Evolutionary conservation across 352 stramenopile genomes (phyloP).

Genomic region (Pythium sukuiense): DNA sequence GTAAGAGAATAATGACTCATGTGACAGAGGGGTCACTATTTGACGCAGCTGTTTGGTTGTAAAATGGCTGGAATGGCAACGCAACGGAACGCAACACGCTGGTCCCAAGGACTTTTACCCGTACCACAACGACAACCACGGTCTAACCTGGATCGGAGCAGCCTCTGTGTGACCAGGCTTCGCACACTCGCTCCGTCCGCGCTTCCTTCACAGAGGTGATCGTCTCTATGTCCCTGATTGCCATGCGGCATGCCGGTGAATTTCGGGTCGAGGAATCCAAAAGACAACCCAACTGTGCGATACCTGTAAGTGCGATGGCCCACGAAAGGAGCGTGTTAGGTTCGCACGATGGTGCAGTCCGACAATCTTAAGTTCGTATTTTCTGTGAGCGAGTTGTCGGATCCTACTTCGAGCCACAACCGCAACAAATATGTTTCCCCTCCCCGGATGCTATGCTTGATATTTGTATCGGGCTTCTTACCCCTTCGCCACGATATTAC

Average conservation of each 20-base stretch:
- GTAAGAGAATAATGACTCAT: neutral
- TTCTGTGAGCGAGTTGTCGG: slow-evolving; percentile 14
- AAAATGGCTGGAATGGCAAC: slow-evolving; percentile 16
- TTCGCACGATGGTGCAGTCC: slow-evolving; percentile 13
- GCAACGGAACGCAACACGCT: slow-evolving; percentile 28
- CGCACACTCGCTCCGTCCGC: too few relatives aligned
- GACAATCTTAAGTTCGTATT: slow-evolving; percentile 15
- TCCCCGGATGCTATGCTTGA: slow-evolving; percentile 10
- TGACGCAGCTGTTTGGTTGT: slow-evolving; percentile 1
- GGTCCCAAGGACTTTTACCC: neutral
- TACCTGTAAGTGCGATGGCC: too few relatives aligned
- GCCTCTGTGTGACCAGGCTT: too few relatives aligned
- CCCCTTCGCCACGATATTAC: slow-evolving; percentile 21
- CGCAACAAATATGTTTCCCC: slow-evolving; percentile 28
- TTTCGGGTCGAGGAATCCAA: too few relatives aligned
- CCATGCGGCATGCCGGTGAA: too few relatives aligned
- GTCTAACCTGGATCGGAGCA: neutral
- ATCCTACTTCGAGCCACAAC: slow-evolving; percentile 33
- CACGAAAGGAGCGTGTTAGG: neutral
- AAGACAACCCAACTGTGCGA: too few relatives aligned
- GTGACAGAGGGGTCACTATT: neutral
- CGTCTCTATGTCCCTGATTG: too few relatives aligned
- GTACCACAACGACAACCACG: slow-evolving; percentile 2
- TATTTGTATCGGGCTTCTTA: slow-evolving; percentile 29
- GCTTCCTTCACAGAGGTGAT: too few relatives aligned